Conservation (phyloP, 1,284 basidiomycete species). For the Inonotus hispidus region DNA sequence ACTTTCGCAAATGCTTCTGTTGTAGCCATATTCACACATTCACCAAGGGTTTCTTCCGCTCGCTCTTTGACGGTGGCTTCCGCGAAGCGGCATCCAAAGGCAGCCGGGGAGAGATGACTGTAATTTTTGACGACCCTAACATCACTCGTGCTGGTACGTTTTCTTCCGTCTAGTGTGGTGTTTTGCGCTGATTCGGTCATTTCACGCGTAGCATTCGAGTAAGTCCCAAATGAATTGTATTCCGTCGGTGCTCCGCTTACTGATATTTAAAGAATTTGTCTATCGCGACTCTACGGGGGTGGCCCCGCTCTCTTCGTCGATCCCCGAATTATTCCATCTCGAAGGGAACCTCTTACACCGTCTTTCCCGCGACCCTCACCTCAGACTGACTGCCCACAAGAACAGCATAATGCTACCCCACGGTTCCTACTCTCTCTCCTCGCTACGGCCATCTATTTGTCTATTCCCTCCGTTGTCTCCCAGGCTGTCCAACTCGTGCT, state of each 20-base stretch:
- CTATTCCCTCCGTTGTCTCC: constrained; percentile 71
- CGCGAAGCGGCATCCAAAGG: constrained; percentile 43
- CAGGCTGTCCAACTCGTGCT: constrained; percentile 72
- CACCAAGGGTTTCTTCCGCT: constrained; percentile 74
- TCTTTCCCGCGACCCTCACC: constrained; percentile 41
- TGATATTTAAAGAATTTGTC: constrained; percentile 55
- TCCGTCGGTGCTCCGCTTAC: constrained; percentile 13
- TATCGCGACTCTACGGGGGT: constrained; percentile 82
- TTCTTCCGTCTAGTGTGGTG: background rate
- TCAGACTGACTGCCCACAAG: constrained; percentile 26
- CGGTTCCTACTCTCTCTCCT: constrained; percentile 82
- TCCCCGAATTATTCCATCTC: constrained; percentile 59
- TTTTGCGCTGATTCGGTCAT: background rate
- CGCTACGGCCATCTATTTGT: constrained; percentile 83
- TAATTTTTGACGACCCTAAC: constrained; percentile 80
- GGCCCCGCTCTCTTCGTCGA: constrained; percentile 70
- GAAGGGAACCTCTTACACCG: constrained; percentile 64
- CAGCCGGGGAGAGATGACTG: constrained; percentile 44
- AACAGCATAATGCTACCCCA: constrained; percentile 72
- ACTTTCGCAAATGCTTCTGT: background rate
- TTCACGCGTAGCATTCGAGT: constrained; percentile 36
- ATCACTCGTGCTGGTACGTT: constrained; percentile 75
- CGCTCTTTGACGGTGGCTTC: constrained; percentile 81
- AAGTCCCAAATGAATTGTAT: constrained; percentile 22
- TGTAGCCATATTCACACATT: background rate